These are phyloP conservation scores for Cladosporium sp. DNA, from an alignment of 2,329 filamentous ascomycete genomes.

Conservation along the genomic window DNA sequence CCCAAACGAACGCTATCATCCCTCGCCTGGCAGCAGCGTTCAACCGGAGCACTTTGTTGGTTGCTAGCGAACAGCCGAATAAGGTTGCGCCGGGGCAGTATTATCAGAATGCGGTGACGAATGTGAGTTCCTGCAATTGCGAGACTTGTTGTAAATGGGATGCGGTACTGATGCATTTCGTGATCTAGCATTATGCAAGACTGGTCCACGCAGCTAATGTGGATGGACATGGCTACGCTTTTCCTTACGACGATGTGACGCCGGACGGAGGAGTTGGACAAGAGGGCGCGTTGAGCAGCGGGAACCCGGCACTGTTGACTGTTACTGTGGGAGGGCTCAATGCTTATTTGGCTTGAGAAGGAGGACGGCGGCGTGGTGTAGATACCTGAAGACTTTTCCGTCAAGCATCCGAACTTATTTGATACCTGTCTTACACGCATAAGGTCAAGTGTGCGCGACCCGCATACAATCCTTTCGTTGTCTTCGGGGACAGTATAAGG, in stretches of 20 bases:
- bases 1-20: constrained; percentile 55
- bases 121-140: constrained; percentile 22
- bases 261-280: constrained; percentile 46
- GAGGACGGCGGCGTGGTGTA: no score
- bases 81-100: constrained; percentile 26
- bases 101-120: constrained; percentile 27
- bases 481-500: no score
- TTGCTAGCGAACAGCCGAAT: constrained; percentile 35
- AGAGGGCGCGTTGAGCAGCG: constrained; percentile 31
- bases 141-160: neutral
- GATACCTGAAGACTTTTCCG: neutral
- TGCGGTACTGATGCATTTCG: neutral
- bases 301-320: constrained; percentile 22
- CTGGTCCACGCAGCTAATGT: constrained; percentile 42
- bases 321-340: constrained; percentile 29
- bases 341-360: constrained; percentile 21
- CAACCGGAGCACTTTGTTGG: constrained; percentile 66
- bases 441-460: no score
- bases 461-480: no score
- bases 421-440: neutral
- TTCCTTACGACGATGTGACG: constrained; percentile 66
- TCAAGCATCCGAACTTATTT: neutral
- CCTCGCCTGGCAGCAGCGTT: constrained; percentile 72
- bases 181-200: constrained; percentile 29
- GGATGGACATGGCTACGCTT: constrained; percentile 61